Base-by-base conservation (phyloP, 371 early-diverging fungal species). In the Nematocida ironsii region DNA sequence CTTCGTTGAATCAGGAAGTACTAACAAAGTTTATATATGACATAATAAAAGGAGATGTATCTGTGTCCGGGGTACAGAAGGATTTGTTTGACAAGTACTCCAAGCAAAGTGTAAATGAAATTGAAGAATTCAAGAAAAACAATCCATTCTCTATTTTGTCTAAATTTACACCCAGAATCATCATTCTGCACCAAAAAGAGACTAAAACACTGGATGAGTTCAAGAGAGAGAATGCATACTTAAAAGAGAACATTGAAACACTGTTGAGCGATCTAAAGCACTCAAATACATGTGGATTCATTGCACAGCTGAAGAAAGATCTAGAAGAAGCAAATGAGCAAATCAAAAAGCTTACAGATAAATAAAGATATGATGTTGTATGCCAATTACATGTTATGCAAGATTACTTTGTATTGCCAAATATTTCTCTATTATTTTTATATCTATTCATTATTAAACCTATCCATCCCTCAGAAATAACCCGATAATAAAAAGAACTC, bases 231-330 rank as follows among this genome's bases (percentile, higher is more conserved):
- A 78, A 78, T 20, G 39, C 71, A 18, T 33, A 48, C 27, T 60
- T 78, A 27, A 78, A 58, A 33, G 61, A 70, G n/a, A 78, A 78
- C 33, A 78, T 78, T n/a, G 39, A 47, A 23, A 44, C 44, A 5
- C 80, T 78, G 25, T 11, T 78, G 13, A 11, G 48, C 18, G 80
- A 78, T 48, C 56, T 78, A 25, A 68, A 70, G 39, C 25, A 68
- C 40, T 56, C 45, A 25, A 78, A 70, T 60, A 52, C 60, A 5
- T 69, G 16, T 9, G 44, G 47, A 20, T 20, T 78, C 6, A 71
- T 70, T 16, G 57, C 16, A 13, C 23, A 58, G 27, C 80, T 78
- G 5, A 78, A 78, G 55, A 52, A 60, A 3, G 67, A 69, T n/a
- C 33, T 78, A 20, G 57, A 45, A 27, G 60, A 73, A 45, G 62